Evolutionary conservation across 768 basidiomycete species (phyloP).

Genomic region (Pulveroboletus sp.): DNA sequence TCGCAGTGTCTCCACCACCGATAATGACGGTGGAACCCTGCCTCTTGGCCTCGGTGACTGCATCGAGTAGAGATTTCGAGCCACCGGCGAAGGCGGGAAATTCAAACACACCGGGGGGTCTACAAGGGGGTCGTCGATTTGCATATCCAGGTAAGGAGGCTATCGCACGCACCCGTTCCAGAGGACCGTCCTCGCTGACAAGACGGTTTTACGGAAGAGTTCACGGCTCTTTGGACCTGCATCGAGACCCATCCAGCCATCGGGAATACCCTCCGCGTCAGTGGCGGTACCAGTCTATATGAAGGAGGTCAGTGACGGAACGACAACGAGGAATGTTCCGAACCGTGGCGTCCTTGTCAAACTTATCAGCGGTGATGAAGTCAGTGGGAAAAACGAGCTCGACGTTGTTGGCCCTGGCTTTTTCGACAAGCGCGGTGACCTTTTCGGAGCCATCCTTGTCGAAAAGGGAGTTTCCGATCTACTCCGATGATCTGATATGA

Average conservation of each 20-base stretch:
- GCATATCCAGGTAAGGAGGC: background rate
- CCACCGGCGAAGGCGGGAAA: slow-evolving; percentile 88
- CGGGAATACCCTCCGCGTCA: slow-evolving; percentile 83
- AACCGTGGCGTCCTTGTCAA: slow-evolving; percentile 86
- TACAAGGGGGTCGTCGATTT: slow-evolving; percentile 30
- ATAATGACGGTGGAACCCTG: slow-evolving; percentile 90
- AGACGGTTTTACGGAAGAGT: slow-evolving; percentile 73
- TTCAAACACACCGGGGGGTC: slow-evolving; percentile 97
- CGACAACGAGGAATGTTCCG: slow-evolving; percentile 13
- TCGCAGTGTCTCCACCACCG: slow-evolving; percentile 96
- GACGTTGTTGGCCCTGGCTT: slow-evolving; percentile 88
- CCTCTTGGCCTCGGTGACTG: slow-evolving; percentile 79
- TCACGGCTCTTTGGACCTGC: slow-evolving; percentile 80
- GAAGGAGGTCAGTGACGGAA: slow-evolving; percentile 4
- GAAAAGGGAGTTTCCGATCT: slow-evolving; percentile 93
- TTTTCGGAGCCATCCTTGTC: slow-evolving; percentile 86
- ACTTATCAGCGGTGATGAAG: slow-evolving; percentile 92
- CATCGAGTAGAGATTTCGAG: slow-evolving; percentile 79
- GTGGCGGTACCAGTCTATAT: slow-evolving; percentile 67
- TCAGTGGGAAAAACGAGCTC: slow-evolving; percentile 95
- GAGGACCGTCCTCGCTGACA: slow-evolving; percentile 89
- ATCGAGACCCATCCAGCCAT: slow-evolving; percentile 94
- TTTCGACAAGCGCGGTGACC: slow-evolving; percentile 77
- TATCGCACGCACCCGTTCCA: slow-evolving; percentile 76
- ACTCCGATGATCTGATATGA: slow-evolving; percentile 10